Conservation (phyloP, 768 basidiomycete genomes). For the Russula earlei region DNA sequence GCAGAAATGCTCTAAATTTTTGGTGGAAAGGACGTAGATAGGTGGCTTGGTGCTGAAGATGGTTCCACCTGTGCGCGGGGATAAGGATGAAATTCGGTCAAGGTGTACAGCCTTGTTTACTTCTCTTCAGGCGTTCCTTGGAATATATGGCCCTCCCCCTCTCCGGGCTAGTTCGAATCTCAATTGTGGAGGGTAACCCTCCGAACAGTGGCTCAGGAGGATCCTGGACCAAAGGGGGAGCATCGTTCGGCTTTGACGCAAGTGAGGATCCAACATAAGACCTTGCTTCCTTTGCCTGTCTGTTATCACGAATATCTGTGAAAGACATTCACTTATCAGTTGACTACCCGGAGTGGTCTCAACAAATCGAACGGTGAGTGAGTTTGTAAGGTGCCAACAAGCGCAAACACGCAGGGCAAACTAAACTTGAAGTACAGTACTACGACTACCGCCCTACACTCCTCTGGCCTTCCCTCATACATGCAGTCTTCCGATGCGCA, state of each 20-base stretch:
- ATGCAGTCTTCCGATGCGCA: not conserved
- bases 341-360: not conserved
- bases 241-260: not conserved
- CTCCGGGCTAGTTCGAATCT: slow-evolving; percentile 2
- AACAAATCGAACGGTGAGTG: too few relatives aligned
- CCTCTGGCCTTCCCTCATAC: not conserved
- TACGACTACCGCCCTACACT: not conserved
- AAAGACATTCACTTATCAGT: slow-evolving; percentile 9
- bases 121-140: slow-evolving; percentile 17
- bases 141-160: slow-evolving; percentile 19
- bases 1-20: slow-evolving; percentile 53
- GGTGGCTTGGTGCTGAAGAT: slow-evolving; percentile 52
- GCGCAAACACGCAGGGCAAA: slow-evolving; percentile 13
- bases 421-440: slow-evolving; percentile 1
- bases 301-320: slow-evolving; percentile 5
- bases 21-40: slow-evolving; percentile 54
- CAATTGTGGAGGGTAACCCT: slow-evolving; percentile 7
- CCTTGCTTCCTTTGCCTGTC: slow-evolving; percentile 11
- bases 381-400: slow-evolving; percentile 20
- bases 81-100: not conserved
- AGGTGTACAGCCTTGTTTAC: not conserved
- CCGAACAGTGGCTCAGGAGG: slow-evolving; percentile 3
- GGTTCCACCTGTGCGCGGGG: slow-evolving; percentile 39
- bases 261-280: slow-evolving; percentile 8
- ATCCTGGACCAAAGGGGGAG: not conserved